A percentile compares a stretch with the other conserved stretches of the same genome.
Evolutionary conservation across 2,329 filamentous ascomycete genomes (phyloP).

Genomic region (Claviceps sp.): DNA sequence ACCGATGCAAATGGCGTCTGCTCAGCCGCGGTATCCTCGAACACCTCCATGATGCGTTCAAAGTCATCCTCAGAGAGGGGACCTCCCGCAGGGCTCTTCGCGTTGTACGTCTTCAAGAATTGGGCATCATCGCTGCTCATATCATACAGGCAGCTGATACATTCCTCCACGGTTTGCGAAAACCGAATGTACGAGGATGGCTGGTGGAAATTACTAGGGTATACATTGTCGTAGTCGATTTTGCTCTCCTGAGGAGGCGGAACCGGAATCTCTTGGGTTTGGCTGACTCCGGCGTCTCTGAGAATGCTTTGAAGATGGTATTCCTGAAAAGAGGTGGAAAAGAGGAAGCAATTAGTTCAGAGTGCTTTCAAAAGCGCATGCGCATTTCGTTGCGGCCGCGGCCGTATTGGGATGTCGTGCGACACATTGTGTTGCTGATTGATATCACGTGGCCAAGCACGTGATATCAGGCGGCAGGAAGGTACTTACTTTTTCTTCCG

Average conservation of each 20-base stretch:
- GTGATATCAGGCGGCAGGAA: slow-evolving; percentile 29
- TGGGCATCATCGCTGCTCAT: slow-evolving; percentile 84
- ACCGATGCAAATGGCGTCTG: slow-evolving; percentile 83
- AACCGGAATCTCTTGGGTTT: slow-evolving; percentile 50
- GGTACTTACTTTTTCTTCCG: slow-evolving; percentile 84
- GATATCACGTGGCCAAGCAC: slow-evolving; percentile 33
- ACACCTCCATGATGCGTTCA: slow-evolving; percentile 87
- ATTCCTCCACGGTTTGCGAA: slow-evolving; percentile 96
- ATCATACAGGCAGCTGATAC: slow-evolving; percentile 79
- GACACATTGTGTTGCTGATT: not conserved
- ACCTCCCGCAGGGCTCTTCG: slow-evolving; percentile 48
- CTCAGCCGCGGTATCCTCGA: slow-evolving; percentile 71
- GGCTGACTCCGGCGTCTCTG: slow-evolving; percentile 39
- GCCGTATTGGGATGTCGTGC: not conserved
- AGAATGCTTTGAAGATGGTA: slow-evolving; percentile 83
- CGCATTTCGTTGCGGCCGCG: not conserved
- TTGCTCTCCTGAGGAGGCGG: slow-evolving; percentile 50
- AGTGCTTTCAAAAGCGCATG: not conserved
- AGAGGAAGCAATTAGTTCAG: not conserved
- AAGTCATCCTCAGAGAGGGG: slow-evolving; percentile 82
- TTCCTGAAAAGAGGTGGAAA: slow-evolving; percentile 47
- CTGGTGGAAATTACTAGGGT: slow-evolving; percentile 65
- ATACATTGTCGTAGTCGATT: slow-evolving; percentile 80
- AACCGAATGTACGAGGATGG: slow-evolving; percentile 93
- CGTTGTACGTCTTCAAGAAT: slow-evolving; percentile 74